Conservation (phyloP, 2,329 filamentous ascomycete genomes). For the Capronia coronata region DNA sequence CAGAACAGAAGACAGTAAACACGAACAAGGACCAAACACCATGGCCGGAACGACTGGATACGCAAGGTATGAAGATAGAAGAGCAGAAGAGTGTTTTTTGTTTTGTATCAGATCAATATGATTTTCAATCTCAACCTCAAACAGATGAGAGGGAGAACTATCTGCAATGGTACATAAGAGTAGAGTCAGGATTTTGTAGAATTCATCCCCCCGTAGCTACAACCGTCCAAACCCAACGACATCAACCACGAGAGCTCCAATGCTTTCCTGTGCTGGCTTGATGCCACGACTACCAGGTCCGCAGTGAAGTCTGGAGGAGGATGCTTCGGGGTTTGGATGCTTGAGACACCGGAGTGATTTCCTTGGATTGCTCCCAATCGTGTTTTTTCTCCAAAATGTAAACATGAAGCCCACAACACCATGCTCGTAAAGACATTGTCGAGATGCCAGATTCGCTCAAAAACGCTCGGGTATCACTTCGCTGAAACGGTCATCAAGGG, state of each 20-base stretch:
- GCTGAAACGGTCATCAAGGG: slow-evolving; percentile 20
- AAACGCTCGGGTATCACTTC: slow-evolving; percentile 25
- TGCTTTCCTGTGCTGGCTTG: slow-evolving; percentile 22
- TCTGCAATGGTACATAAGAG: background rate
- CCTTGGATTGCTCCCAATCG: too few relatives aligned
- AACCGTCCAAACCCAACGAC: background rate
- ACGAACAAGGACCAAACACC: too few relatives aligned
- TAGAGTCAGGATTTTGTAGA: background rate
- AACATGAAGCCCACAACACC: slow-evolving; percentile 12
- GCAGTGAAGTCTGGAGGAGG: slow-evolving; percentile 1
- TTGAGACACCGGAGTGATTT: background rate
- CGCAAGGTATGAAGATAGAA: too few relatives aligned
- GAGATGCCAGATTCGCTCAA: slow-evolving; percentile 7
- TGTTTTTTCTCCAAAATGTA: slow-evolving; percentile 1
- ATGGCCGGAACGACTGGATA: too few relatives aligned
- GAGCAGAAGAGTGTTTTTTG: too few relatives aligned
- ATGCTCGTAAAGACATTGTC: slow-evolving; percentile 20
- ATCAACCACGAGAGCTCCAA: background rate
- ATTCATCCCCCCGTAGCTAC: background rate
- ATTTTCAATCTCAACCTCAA: background rate
- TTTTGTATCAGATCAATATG: background rate
- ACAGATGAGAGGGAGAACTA: background rate
- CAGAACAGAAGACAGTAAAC: too few relatives aligned
- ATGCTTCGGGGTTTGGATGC: background rate
- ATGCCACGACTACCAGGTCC: slow-evolving; percentile 25